A percentile compares a stretch with the other conserved stretches of the same genome.
phyloP scores from a whole-genome alignment of 441 rosid species.

The Melastoma candidum region DNA sequence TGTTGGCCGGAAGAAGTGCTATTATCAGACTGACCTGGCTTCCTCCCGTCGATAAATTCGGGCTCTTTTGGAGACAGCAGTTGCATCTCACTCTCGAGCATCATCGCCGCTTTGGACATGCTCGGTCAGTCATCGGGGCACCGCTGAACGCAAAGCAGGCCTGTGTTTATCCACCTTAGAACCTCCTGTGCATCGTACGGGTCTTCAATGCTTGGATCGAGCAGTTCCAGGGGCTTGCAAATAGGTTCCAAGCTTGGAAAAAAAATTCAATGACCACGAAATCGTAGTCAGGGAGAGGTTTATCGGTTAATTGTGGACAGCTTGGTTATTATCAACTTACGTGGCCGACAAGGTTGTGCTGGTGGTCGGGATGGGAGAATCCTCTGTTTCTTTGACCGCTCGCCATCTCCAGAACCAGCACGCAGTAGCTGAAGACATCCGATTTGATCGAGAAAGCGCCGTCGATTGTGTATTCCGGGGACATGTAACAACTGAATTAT shows the following conservation, averaged over 20 bases:
- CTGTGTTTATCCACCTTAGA: constrained; percentile 9
- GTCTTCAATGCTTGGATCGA: not conserved
- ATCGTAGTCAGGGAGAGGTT: no score
- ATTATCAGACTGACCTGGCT: constrained; percentile 2
- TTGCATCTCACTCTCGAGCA: constrained; percentile 12
- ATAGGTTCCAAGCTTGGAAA: constrained; percentile 18
- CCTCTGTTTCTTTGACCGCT: constrained; percentile 25
- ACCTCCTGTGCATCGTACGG: not conserved
- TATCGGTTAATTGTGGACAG: not conserved
- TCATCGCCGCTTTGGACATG: constrained; percentile 15
- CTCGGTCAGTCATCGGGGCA: constrained; percentile 11
- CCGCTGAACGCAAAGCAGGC: constrained; percentile 16
- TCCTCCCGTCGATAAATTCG: constrained; percentile 15
- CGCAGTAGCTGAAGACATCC: constrained; percentile 28
- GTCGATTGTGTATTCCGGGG: constrained; percentile 27
- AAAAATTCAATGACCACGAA: not conserved
- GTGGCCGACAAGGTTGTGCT: constrained; percentile 32
- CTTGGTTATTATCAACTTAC: constrained; percentile 14
- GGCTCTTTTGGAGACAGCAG: constrained; percentile 19
- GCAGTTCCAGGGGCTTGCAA: constrained; percentile 10
- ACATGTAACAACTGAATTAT: constrained; percentile 23
- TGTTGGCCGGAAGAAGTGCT: not conserved
- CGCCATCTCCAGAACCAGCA: constrained; percentile 25
- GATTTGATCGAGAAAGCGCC: constrained; percentile 29
- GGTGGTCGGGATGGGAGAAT: constrained; percentile 20